Conservation (phyloP, 2,329 filamentous ascomycete species). For the Diaporthe ilicicola region DNA sequence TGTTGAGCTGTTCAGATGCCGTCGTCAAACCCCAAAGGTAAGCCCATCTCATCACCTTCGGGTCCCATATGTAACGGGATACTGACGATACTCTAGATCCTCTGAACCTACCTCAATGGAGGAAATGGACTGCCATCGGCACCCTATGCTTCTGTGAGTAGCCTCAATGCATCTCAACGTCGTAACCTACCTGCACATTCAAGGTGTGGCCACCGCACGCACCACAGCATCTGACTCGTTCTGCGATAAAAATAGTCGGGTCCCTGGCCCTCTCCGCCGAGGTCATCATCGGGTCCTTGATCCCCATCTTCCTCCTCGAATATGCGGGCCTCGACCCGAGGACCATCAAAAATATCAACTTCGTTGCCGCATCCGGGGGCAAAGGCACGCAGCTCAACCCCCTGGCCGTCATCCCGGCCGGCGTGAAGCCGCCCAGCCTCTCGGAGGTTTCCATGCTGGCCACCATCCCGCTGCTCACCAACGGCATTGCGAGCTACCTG, state of each 20-base stretch:
- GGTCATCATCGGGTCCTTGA: constrained; percentile 42
- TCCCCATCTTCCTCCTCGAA: constrained; percentile 46
- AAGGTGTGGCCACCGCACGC: too few species aligned
- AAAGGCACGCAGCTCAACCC: constrained; percentile 37
- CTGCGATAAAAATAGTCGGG: constrained; percentile 35
- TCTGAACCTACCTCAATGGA: constrained; percentile 43
- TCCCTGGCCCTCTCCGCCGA: constrained; percentile 42
- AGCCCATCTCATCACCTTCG: background rate
- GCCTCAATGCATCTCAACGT: constrained; percentile 20
- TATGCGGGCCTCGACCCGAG: constrained; percentile 45
- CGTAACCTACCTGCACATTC: background rate
- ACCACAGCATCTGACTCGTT: background rate
- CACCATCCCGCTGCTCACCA: constrained; percentile 46
- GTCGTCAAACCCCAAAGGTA: constrained; percentile 43
- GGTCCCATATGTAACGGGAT: background rate
- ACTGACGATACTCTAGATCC: constrained; percentile 38
- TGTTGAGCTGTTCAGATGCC: constrained; percentile 38
- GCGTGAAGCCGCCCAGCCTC: constrained; percentile 42
- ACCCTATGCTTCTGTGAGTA: constrained; percentile 45
- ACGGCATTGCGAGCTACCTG: constrained; percentile 46
- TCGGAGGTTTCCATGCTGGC: constrained; percentile 43
- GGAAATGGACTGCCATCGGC: constrained; percentile 44
- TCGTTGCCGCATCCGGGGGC: constrained; percentile 36
- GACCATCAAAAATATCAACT: constrained; percentile 42
- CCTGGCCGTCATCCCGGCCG: constrained; percentile 42